Evolutionary conservation across 129 eudicot species (phyloP).

Genomic region (Flaveria ramosissima): DNA sequence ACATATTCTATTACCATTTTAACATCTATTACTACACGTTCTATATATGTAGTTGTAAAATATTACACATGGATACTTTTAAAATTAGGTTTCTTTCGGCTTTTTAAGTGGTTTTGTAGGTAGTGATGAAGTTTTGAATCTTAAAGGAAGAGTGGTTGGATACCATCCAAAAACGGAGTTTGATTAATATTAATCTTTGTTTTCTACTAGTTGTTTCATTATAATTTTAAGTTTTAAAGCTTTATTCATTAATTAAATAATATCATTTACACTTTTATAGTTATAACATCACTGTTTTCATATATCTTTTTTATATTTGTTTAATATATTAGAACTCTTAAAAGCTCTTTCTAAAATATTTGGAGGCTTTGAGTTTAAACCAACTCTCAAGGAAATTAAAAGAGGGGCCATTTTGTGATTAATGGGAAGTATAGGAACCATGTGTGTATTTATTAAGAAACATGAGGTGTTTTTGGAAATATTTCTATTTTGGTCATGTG

Average conservation of each 20-base stretch:
- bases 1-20: not conserved
- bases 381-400: not conserved
- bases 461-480: not conserved
- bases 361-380: too few relatives aligned
- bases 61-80: conserved; percentile 16
- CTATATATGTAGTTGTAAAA: not conserved
- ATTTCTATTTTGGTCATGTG: conserved; percentile 17
- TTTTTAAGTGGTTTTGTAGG: not conserved
- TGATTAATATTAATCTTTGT: not conserved
- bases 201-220: not conserved
- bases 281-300: not conserved
- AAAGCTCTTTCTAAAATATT: too few relatives aligned
- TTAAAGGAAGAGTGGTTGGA: not conserved
- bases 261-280: not conserved
- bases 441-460: not conserved
- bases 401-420: not conserved
- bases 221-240: not conserved
- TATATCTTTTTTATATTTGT: not conserved
- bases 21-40: not conserved
- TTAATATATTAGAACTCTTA: not conserved
- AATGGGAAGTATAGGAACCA: not conserved
- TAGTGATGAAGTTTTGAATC: conserved; percentile 1
- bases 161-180: not conserved
- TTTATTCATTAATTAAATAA: not conserved
- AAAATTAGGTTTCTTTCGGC: not conserved